phyloP scores from a whole-genome alignment of 73 alveolate genomes.

The Diophrys sp. region DNA sequence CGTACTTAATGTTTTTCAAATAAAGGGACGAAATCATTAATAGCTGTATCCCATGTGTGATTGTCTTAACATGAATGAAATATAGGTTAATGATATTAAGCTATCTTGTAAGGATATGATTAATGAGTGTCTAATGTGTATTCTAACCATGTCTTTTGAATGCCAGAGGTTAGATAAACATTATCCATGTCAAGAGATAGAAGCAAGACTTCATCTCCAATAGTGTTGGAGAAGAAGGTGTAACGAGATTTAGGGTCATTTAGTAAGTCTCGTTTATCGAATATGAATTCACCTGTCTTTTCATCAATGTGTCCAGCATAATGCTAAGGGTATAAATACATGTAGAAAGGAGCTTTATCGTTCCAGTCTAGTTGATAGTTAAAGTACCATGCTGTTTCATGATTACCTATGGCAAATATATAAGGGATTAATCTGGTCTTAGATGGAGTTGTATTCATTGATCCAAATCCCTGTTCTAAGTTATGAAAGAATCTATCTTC shows the following conservation, averaged over 20 bases:
- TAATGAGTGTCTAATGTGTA: not conserved
- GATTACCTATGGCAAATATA: constrained; percentile 19
- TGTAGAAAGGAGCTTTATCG: constrained; percentile 10
- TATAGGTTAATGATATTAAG: constrained; percentile 23
- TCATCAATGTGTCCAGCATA: not conserved
- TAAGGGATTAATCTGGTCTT: constrained; percentile 12
- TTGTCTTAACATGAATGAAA: constrained; percentile 7
- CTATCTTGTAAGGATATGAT: constrained; percentile 10
- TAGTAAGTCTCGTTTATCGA: not conserved
- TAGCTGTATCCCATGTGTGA: not conserved
- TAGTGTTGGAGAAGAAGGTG: constrained; percentile 10
- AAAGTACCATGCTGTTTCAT: not conserved
- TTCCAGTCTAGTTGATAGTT: not conserved
- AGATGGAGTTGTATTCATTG: too few relatives aligned
- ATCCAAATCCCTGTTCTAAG: not conserved
- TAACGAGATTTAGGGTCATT: not conserved
- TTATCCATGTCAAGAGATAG: constrained; percentile 22
- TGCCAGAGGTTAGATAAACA: constrained; percentile 1
- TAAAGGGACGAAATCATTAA: constrained; percentile 16
- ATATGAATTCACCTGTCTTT: not conserved
- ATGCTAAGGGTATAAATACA: constrained; percentile 17
- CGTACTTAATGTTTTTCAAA: constrained; percentile 23
- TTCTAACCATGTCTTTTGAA: constrained; percentile 24
- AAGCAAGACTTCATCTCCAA: constrained; percentile 1
- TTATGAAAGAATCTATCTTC: constrained; percentile 7